phyloP scores from a whole-genome alignment of 2,329 filamentous ascomycete species.

The Trichoderma sp. region DNA sequence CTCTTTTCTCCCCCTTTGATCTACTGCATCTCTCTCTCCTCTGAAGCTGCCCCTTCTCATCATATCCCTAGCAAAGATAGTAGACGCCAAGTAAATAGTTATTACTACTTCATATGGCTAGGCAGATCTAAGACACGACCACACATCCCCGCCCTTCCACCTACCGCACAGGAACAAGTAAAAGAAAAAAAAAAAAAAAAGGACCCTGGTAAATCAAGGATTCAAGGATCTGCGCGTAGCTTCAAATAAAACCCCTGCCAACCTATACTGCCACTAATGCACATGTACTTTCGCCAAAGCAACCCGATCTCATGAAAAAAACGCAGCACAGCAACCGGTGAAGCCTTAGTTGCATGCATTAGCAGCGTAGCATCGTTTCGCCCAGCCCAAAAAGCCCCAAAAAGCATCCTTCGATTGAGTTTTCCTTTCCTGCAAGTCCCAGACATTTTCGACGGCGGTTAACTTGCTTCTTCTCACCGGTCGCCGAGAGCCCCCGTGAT shows the following conservation, averaged over 20 bases:
- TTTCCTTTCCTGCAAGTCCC: not conserved
- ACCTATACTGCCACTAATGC: not conserved
- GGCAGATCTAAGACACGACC: slow-evolving; percentile 6
- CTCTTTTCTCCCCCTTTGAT: not conserved
- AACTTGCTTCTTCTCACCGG: not conserved
- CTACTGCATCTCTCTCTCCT: not conserved
- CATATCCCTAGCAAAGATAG: not conserved
- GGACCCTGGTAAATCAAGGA: not conserved
- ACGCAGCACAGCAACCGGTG: not conserved
- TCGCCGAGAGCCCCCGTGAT: slow-evolving; percentile 10
- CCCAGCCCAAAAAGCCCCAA: not conserved
- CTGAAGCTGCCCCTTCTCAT: not conserved
- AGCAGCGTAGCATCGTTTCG: not conserved
- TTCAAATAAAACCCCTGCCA: not conserved
- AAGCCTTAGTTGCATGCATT: not conserved
- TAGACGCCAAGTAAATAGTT: not conserved
- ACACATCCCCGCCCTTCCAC: not conserved
- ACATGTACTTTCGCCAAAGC: not conserved
- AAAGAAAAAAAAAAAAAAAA: too few species aligned
- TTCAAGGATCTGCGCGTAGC: slow-evolving; percentile 12
- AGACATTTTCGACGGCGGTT: not conserved
- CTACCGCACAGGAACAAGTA: not conserved
- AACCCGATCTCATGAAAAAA: not conserved
- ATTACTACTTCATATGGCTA: not conserved
- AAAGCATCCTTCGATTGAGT: not conserved